Evolutionary conservation across 1,284 basidiomycete species (phyloP), one percentile per base, ranked within the genome.

Genomic region (Pascua sp.): DNA sequence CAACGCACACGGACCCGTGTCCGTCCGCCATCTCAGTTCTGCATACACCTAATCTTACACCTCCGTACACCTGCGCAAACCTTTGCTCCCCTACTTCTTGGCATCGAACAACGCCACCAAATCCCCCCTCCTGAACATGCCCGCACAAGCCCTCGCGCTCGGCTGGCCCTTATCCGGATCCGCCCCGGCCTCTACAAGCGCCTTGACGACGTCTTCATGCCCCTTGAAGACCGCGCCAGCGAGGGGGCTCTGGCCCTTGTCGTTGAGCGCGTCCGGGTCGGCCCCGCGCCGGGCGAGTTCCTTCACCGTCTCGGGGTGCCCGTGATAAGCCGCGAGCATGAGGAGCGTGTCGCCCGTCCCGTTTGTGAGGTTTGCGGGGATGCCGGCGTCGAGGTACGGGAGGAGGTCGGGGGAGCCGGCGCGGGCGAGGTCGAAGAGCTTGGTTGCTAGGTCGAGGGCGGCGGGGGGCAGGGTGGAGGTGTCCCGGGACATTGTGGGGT

Each of bases 171-270:
- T 65, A 45, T 84, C 77, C 1, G 87, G 84, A 73, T 91, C 83
- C 0, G 89, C 89, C 0, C 86, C 86, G 8, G 80, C 81, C 40
- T 82, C 81, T 36, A 85, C 72, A 11, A 92, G 80, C 5, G 80
- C 75, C 11, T 77, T 78, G 0, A 89, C 85, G 42, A 91, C 81
- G 1, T 84, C 84, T 53, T 84, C 81, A 66, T 80, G 74, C 4
- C 79, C 79, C 67, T 92, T 92, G 80, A 91, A 92, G 2, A 91
- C 85, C 0, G 88, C 89, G 4, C 90, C 90, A 1, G 90, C 87
- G 9, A 92, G 75, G 37, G 88, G 85, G n/a, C 86, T 86, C 69
- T 92, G 90, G 0, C 84, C 85, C 5, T 83, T 80, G 61, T 88
- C 88, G 71, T 93, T 93, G 41, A 85, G 69, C 17, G 84, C 81